A percentile compares a stretch with the other conserved stretches of the same genome.
These are phyloP conservation scores for Mycena vulgaris DNA, from an alignment of 768 basidiomycete genomes.

Conservation along the genomic window DNA sequence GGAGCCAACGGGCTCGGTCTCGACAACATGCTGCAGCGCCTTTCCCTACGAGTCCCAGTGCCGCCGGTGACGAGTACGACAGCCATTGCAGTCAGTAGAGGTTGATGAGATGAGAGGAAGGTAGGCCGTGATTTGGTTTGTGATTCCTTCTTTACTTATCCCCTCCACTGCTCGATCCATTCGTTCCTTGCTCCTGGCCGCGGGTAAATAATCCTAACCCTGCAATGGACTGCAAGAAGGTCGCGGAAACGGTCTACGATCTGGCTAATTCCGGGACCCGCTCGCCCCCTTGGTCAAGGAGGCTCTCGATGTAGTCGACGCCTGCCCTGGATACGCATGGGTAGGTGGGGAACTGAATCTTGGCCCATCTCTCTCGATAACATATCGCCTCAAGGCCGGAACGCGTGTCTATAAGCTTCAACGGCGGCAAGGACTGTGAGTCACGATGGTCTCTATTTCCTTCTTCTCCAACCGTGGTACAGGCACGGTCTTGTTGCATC, in stretches of 20 bases:
- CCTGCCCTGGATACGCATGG: conserved; percentile 83
- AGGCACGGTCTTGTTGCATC: conserved; percentile 97
- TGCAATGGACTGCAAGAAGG: conserved; percentile 64
- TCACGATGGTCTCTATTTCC: conserved; percentile 33
- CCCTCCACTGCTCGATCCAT: not conserved
- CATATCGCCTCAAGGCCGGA: conserved; percentile 65
- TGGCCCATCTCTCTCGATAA: conserved; percentile 29
- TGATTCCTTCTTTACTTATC: not conserved
- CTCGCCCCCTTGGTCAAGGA: conserved; percentile 78
- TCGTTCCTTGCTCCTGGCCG: not conserved
- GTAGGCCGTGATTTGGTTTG: not conserved
- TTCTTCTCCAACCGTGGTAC: conserved; percentile 22
- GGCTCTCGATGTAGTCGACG: conserved; percentile 87
- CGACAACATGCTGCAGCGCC: conserved; percentile 72
- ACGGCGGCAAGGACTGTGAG: conserved; percentile 98
- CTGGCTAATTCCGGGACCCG: conserved; percentile 70
- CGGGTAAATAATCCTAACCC: not conserved
- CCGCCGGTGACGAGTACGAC: conserved; percentile 79
- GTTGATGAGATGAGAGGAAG: not conserved
- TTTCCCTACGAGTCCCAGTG: conserved; percentile 77
- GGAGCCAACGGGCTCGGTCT: conserved; percentile 73
- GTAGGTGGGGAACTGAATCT: conserved; percentile 65
- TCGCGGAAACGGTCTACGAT: conserved; percentile 73
- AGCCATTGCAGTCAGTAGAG: conserved; percentile 31
- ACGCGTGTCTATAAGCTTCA: conserved; percentile 91